phyloP scores from a whole-genome alignment of 768 basidiomycete species.

The Lactarius tabidus region DNA sequence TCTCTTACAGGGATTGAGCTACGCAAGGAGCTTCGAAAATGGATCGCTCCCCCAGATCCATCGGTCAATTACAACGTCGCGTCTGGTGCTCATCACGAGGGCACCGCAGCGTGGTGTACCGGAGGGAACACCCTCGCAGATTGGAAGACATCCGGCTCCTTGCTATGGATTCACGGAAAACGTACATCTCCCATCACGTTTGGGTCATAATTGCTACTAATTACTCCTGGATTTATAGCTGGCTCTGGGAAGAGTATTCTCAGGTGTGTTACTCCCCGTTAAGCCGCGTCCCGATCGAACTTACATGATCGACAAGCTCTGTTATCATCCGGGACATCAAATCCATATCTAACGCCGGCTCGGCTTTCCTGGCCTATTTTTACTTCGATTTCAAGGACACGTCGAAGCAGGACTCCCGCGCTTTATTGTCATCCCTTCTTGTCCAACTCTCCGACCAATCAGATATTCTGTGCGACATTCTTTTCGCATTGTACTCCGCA shows the following conservation, averaged over 20 bases:
- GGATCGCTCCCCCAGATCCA: no score
- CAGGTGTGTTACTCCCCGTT: neutral
- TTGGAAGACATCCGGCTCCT: neutral
- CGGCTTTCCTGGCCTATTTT: neutral
- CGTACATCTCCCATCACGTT: no score
- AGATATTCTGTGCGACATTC: neutral
- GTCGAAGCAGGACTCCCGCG: no score
- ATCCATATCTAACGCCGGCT: neutral
- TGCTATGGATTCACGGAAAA: no score
- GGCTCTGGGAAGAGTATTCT: neutral
- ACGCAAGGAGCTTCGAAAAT: neutral
- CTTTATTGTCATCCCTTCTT: neutral
- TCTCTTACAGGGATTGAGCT: neutral
- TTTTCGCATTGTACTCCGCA: neutral
- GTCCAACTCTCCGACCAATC: neutral
- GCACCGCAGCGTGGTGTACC: neutral
- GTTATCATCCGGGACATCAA: neutral
- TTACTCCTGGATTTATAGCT: no score
- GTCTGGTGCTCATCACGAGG: neutral
- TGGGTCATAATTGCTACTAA: no score
- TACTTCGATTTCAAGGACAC: no score
- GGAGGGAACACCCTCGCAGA: neutral
- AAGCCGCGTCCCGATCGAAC: neutral
- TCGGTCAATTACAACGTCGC: no score
- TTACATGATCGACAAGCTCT: neutral